Conservation (phyloP, 75 land plant genomes). For the Picea glauca region DNA sequence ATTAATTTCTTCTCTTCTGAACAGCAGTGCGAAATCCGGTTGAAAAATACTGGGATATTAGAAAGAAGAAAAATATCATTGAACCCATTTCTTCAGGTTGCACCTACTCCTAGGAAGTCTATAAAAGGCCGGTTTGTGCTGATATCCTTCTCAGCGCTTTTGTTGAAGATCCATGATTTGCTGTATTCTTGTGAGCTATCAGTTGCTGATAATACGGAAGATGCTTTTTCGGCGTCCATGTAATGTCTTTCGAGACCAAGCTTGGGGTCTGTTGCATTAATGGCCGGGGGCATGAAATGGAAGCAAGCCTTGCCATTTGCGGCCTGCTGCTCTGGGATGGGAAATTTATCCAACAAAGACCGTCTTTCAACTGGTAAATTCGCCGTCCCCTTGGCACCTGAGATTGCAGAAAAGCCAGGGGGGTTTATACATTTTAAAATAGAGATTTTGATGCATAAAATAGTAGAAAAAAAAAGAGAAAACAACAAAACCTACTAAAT, state of each 20-base stretch:
- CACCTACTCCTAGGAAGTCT: conserved; percentile 40
- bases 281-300: background rate
- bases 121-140: conserved; percentile 20
- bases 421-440: background rate
- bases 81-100: background rate
- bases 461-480: background rate
- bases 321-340: too few species aligned
- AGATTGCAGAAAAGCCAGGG: background rate
- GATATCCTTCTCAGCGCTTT: background rate
- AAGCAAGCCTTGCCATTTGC: background rate
- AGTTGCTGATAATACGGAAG: background rate
- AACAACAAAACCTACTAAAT: background rate
- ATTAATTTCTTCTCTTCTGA: too few species aligned
- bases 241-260: background rate
- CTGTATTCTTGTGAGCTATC: background rate
- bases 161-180: background rate
- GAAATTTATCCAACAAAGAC: background rate
- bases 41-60: too few species aligned
- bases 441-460: background rate
- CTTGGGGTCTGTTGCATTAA: background rate
- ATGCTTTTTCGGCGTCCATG: background rate
- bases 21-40: too few species aligned
- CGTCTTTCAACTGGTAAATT: background rate
- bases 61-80: too few species aligned
- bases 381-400: background rate